Evolutionary conservation across 1,139 yeast species (phyloP).

Genomic region (Diutina siamensis): DNA sequence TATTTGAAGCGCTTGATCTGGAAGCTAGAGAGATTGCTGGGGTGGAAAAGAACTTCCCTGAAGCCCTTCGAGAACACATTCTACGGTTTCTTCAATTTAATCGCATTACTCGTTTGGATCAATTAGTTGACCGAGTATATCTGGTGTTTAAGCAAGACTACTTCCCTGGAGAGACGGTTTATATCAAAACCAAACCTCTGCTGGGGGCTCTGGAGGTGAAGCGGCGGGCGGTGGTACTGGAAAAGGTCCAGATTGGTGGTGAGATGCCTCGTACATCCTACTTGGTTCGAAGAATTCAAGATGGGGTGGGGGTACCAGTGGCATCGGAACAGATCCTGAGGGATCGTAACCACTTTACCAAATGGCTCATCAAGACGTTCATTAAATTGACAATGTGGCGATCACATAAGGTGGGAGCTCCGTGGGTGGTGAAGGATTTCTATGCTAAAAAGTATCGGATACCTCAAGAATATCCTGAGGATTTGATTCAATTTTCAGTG

Average conservation of each 20-base stretch:
- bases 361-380: constrained; percentile 81
- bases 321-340: constrained; percentile 66
- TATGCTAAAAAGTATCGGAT: constrained; percentile 54
- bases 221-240: constrained; percentile 29
- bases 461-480: constrained; percentile 46
- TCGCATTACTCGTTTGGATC: constrained; percentile 73
- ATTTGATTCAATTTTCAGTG: constrained; percentile 28
- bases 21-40: constrained; percentile 59
- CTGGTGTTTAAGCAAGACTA: constrained; percentile 67
- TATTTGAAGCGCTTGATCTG: constrained; percentile 74
- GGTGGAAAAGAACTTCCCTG: constrained; percentile 80
- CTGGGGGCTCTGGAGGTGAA: constrained; percentile 12
- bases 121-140: constrained; percentile 76
- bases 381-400: constrained; percentile 76
- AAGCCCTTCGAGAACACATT: constrained; percentile 83
- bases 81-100: constrained; percentile 76
- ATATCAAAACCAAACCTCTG: constrained; percentile 31
- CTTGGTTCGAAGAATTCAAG: constrained; percentile 45
- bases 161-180: constrained; percentile 83
- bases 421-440: constrained; percentile 87
- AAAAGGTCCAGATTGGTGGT: constrained; percentile 29
- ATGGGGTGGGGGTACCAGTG: constrained; percentile 50
- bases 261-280: constrained; percentile 50
- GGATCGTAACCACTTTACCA: constrained; percentile 81
- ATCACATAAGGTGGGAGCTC: constrained; percentile 82